A percentile compares a stretch with the other conserved stretches of the same genome.
phyloP scores from a whole-genome alignment of 805 yeast species.

The Myxozyma neotropica region DNA sequence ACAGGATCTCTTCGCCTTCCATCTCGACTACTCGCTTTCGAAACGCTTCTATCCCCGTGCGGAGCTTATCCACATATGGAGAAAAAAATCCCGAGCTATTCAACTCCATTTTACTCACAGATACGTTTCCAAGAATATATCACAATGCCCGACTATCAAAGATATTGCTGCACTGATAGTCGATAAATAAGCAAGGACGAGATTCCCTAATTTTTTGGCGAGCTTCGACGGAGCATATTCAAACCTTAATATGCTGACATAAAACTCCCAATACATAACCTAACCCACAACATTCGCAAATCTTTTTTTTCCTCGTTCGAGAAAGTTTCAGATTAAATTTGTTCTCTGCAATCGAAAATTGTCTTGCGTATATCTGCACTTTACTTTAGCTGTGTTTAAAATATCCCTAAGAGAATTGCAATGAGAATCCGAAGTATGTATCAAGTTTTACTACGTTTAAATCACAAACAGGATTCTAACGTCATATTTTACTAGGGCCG shows the following conservation, averaged over 20 bases:
- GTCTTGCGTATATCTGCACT: neutral
- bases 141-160: too few species aligned
- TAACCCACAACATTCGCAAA: constrained; percentile 12
- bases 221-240: constrained; percentile 3
- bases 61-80: constrained; percentile 19
- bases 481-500: constrained; percentile 48
- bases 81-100: neutral
- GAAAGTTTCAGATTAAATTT: neutral
- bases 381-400: neutral
- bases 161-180: too few species aligned
- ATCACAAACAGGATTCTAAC: neutral
- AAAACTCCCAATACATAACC: constrained; percentile 7
- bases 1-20: constrained; percentile 4
- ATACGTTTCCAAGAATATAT: too few species aligned
- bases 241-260: neutral
- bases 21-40: constrained; percentile 5
- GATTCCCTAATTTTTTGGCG: too few species aligned
- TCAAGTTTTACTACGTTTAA: neutral
- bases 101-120: neutral
- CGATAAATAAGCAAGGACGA: too few species aligned
- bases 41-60: constrained; percentile 6
- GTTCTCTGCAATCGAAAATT: neutral
- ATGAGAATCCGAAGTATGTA: constrained; percentile 29
- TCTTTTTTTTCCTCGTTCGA: neutral
- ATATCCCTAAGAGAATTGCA: neutral